Base-by-base conservation (phyloP, 225 moss, liverwort and hornwort species). In the Pseudoscleropodium purum region DNA sequence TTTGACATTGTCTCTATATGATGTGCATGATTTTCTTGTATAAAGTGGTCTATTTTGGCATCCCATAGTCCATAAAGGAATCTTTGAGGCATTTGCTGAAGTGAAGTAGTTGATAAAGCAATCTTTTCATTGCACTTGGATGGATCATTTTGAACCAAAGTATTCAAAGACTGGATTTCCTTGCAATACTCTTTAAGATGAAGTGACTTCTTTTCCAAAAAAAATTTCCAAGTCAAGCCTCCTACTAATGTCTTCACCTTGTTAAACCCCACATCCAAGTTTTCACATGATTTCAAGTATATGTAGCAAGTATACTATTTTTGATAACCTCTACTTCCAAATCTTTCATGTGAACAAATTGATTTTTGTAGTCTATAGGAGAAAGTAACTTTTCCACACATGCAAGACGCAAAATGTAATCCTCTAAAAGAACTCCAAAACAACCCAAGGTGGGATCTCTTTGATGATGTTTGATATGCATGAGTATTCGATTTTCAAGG, bases 141-240 rank as follows among this genome's bases (percentile, higher is more conserved):
- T 3, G 7, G 34, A 36, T 67, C 51, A 18, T 25, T 67, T 51
- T 17, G 15, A 65, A 2, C 10, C 30, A 11, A 29, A 11, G 7
- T 2, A 5, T 21, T 7, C 6, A 16, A 36, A 8, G 14, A 18
- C 0, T 6, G 4, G 4, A 82, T n/a, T 3, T 65, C 10, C 6
- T 14, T 18, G 17, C 31, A 9, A 75, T 74, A 86, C 3, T 27
- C 30, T 30, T 82, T 2, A 1, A 90, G 34, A 16, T 45, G 34
- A 7, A 5, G 8, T 26, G 7, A 29, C 2, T 37, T 26, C 30
- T 23, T 74, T 20, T 65, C 25, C 3, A 90, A 74, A 37, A 90
- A 63, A 9, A 29, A 27, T 62, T 62, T 62, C 62, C 45, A 90
- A 10, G 37, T 86, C 52, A 64, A 36, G 4, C 43, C 29, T 31